These are phyloP conservation scores for Mycocentrospora acerina DNA, from an alignment of 2,329 filamentous ascomycete genomes.

Conservation along the genomic window DNA sequence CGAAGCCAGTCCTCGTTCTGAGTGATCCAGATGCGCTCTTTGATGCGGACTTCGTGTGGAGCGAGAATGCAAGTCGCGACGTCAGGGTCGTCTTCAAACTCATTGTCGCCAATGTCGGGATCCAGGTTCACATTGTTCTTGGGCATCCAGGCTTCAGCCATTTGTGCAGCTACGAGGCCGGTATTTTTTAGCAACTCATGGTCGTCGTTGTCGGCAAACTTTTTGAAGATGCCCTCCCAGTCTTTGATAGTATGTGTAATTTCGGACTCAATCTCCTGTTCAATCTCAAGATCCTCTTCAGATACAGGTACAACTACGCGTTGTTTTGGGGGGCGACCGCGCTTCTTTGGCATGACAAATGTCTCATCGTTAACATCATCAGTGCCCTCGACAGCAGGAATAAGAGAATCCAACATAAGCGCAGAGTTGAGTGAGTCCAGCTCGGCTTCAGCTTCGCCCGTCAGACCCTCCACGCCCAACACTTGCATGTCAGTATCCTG, in stretches of 20 bases:
- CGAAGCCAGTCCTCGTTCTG: slow-evolving; percentile 94
- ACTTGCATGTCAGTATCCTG: slow-evolving; percentile 22
- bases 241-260: slow-evolving; percentile 41
- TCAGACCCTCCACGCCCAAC: slow-evolving; percentile 20
- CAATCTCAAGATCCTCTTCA: slow-evolving; percentile 50
- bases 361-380: slow-evolving; percentile 22
- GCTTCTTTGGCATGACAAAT: slow-evolving; percentile 38
- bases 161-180: slow-evolving; percentile 29
- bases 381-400: background rate
- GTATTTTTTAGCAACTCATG: slow-evolving; percentile 30
- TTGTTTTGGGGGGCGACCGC: slow-evolving; percentile 39
- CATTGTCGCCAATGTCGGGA: slow-evolving; percentile 70
- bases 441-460: slow-evolving; percentile 17
- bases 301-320: slow-evolving; percentile 39
- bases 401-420: background rate
- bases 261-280: slow-evolving; percentile 49
- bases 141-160: slow-evolving; percentile 29
- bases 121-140: slow-evolving; percentile 24
- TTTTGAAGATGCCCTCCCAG: slow-evolving; percentile 32
- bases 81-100: slow-evolving; percentile 88
- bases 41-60: slow-evolving; percentile 73
- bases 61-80: slow-evolving; percentile 77
- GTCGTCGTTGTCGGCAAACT: slow-evolving; percentile 31
- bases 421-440: too few relatives aligned
- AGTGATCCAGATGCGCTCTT: slow-evolving; percentile 92